Base-by-base conservation (phyloP, 257 asterid species). In the Voacanga thouarsii region DNA sequence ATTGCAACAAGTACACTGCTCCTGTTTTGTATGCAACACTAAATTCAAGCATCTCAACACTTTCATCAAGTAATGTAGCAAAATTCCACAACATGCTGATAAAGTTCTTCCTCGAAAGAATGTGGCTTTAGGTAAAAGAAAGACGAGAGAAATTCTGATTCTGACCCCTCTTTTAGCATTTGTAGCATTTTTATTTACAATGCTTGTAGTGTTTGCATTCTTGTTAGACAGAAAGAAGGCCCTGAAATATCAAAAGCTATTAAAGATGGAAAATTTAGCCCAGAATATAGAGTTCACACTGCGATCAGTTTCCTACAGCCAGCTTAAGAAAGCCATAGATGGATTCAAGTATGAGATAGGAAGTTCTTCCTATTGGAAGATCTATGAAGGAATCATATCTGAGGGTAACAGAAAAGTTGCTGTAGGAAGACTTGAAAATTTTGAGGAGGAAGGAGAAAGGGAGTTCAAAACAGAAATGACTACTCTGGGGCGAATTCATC, bases 281-380 rank as follows among this genome's bases (percentile, higher is more conserved):
- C 61, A 69, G 23, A 69, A 74, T 0, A 74, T 70, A 57, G 83
- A 82, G 30, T 82, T 82, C 78, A 79, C 74, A 64, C 80, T 82
- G 41, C 72, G 64, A 50, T 78, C 78, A 37, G 79, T 77, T 71
- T 78, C 83, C 37, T 82, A 79, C 44, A 30, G 15, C 19, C 80
- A 82, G 71, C 78, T 82, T 33, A 75, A 82, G 45, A 73, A 16
- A 26, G 83, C 83, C 49, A 79, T 80, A 0, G 71, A 79, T 70
- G 85, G 78, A 53, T 82, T 82, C 80, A 79, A 79, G 77, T 43
- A 76, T 49, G 80, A 70, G 57, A 23, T 70, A n/a, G 80, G 83
- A 70, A 69, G 45, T 30, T 50, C 47, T 70, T 56, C 83, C 37
- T 74, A 78, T 15, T 75, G 83, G 23, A 81, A 78, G 56, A 75